phyloP scores from a whole-genome alignment of 2,329 filamentous ascomycete species.

The Fonsecaea pedrosoi region DNA sequence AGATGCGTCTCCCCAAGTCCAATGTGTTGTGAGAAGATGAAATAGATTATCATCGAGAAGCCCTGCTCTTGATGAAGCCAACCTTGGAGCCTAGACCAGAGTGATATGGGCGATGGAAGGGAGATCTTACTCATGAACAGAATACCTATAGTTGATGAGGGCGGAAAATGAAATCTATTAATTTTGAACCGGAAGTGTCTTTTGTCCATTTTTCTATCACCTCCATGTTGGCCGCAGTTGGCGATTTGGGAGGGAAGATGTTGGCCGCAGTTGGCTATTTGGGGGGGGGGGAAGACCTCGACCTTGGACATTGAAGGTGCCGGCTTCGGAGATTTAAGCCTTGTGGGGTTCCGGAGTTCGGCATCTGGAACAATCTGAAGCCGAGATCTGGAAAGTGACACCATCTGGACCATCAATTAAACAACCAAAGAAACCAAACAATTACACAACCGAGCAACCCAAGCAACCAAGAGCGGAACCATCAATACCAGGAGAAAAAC shows the following conservation, averaged over 20 bases:
- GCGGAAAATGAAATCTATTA: not conserved
- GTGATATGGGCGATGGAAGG: not conserved
- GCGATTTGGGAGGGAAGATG: not conserved
- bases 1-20: not conserved
- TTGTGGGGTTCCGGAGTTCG: no score
- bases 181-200: not conserved
- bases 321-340: no score
- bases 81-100: not conserved
- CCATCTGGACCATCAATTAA: no score
- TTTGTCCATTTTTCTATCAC: not conserved
- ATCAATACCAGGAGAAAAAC: no score
- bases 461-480: no score
- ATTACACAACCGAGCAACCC: no score
- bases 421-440: no score
- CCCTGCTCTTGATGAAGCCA: not conserved
- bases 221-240: not conserved
- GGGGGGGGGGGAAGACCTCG: no score
- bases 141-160: not conserved
- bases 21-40: not conserved
- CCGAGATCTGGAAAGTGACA: no score
- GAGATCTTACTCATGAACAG: not conserved
- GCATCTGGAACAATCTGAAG: no score
- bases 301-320: no score
- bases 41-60: not conserved
- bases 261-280: no score